Conservation (phyloP, 2,329 filamentous ascomycete species). For the Botrytis squamosa region DNA sequence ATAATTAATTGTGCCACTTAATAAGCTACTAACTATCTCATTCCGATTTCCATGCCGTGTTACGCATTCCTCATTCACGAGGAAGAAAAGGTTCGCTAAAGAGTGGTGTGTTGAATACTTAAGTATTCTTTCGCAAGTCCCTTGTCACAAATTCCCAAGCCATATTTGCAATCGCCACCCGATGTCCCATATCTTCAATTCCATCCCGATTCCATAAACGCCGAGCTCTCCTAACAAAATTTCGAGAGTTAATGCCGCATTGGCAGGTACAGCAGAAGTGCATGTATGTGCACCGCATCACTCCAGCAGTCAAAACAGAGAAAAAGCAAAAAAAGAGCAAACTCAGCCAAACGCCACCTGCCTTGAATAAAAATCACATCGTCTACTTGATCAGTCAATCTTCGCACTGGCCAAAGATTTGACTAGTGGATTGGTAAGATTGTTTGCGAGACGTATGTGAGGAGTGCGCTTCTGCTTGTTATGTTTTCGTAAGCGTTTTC, state of each 20-base stretch:
- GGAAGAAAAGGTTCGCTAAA: neutral
- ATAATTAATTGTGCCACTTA: slow-evolving; percentile 1
- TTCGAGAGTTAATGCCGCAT: neutral
- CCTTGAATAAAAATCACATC: neutral
- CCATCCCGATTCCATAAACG: neutral
- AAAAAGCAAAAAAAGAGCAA: neutral
- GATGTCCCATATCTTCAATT: neutral
- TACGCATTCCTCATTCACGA: neutral
- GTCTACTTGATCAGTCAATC: slow-evolving; percentile 20
- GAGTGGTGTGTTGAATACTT: slow-evolving; percentile 7
- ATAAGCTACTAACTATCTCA: slow-evolving; percentile 5
- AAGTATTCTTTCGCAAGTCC: neutral
- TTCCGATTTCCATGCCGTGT: neutral
- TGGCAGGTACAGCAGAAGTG: neutral
- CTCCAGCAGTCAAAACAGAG: neutral
- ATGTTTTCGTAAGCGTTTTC: slow-evolving; percentile 86
- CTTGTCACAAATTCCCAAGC: neutral
- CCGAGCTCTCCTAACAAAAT: neutral
- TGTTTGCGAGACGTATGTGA: slow-evolving; percentile 74
- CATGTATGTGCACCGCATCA: neutral
- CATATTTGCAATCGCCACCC: slow-evolving; percentile 2
- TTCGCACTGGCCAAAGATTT: slow-evolving; percentile 23
- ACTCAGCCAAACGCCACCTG: neutral
- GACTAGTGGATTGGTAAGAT: slow-evolving; percentile 62
- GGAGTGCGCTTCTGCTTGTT: slow-evolving; percentile 69